A percentile compares a stretch with the other conserved stretches of the same genome.
phyloP scores from a whole-genome alignment of 768 basidiomycete genomes.

The Boletus pseudopeckii region DNA sequence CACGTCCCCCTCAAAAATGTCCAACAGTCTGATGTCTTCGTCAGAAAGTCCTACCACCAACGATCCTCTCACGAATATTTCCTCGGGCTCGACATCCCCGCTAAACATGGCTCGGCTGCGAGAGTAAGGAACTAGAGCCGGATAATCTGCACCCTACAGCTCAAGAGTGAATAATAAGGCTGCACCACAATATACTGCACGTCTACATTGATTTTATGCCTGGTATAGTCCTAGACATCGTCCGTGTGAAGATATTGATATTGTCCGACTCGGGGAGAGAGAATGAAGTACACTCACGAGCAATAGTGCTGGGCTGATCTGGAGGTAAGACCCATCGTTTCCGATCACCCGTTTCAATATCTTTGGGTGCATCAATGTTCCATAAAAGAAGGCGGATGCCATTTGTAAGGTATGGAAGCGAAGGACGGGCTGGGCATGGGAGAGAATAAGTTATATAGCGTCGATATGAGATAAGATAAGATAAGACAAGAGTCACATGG shows the following conservation, averaged over 20 bases:
- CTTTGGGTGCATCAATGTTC: slow-evolving; percentile 84
- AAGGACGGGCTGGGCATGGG: background rate
- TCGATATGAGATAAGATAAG: background rate
- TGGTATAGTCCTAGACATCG: slow-evolving; percentile 60
- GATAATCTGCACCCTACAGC: slow-evolving; percentile 68
- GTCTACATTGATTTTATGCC: slow-evolving; percentile 71
- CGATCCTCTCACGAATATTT: slow-evolving; percentile 73
- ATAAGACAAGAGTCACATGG: background rate
- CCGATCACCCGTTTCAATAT: slow-evolving; percentile 76
- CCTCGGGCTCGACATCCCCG: slow-evolving; percentile 52
- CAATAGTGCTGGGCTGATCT: slow-evolving; percentile 71
- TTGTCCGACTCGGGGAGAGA: background rate
- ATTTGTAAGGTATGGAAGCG: slow-evolving; percentile 13
- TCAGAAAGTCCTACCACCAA: slow-evolving; percentile 69
- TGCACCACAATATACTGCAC: background rate
- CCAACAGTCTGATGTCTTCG: slow-evolving; percentile 63
- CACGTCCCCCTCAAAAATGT: slow-evolving; percentile 81
- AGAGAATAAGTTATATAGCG: background rate
- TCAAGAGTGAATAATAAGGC: slow-evolving; percentile 3
- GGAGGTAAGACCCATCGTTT: slow-evolving; percentile 59
- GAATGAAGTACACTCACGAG: slow-evolving; percentile 45
- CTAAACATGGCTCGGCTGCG: slow-evolving; percentile 47
- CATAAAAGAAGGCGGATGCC: slow-evolving; percentile 76
- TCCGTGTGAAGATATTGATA: background rate
- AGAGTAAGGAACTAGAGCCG: slow-evolving; percentile 67